Evolutionary conservation across 1,139 yeast species (phyloP).

Genomic region (Yamadazyma diospyri): DNA sequence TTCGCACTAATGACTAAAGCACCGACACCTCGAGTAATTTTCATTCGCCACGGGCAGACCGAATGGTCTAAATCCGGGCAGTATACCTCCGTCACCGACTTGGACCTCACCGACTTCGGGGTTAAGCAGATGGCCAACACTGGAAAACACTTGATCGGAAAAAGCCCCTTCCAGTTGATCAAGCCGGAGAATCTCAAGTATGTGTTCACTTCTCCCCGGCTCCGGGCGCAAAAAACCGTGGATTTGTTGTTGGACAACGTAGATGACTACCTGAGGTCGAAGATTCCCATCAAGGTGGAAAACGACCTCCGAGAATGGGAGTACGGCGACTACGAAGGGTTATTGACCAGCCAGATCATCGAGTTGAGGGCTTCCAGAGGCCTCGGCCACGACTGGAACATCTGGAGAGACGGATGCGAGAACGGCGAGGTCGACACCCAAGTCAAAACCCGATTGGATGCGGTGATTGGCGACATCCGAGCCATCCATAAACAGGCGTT

Average conservation of each 20-base stretch:
- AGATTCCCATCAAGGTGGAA: constrained; percentile 50
- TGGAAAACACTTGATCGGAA: constrained; percentile 66
- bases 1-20: constrained; percentile 12
- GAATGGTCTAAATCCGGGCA: constrained; percentile 95
- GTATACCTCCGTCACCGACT: constrained; percentile 81
- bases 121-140: constrained; percentile 71
- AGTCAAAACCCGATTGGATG: constrained; percentile 68
- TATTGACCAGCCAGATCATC: constrained; percentile 62
- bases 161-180: constrained; percentile 49
- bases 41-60: constrained; percentile 88
- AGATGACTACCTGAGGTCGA: constrained; percentile 42
- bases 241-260: constrained; percentile 51
- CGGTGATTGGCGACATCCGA: constrained; percentile 60
- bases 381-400: constrained; percentile 62
- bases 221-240: constrained; percentile 72
- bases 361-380: constrained; percentile 60
- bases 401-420: constrained; percentile 93
- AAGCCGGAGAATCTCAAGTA: constrained; percentile 61
- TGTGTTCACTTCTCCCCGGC: constrained; percentile 76
- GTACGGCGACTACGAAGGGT: constrained; percentile 93
- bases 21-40: constrained; percentile 69
- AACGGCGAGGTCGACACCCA: constrained; percentile 72
- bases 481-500: constrained; percentile 60
- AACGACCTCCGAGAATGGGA: constrained; percentile 89
- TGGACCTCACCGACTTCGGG: constrained; percentile 75